These are phyloP conservation scores for Fusarium sp. DNA, from an alignment of 2,329 filamentous ascomycete species.

Conservation along the genomic window DNA sequence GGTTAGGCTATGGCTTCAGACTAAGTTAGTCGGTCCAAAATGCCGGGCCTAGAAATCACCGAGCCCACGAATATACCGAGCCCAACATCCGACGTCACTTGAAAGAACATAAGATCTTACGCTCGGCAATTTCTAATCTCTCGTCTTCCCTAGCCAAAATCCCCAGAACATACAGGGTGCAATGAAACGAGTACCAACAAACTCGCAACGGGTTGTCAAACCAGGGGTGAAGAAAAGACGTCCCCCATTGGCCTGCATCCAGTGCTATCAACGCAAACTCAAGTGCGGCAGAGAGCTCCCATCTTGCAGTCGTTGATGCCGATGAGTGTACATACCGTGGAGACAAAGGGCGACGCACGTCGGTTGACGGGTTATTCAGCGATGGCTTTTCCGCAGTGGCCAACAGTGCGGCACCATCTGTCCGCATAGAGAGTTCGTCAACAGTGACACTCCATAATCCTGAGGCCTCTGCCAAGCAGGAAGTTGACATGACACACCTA, in stretches of 20 bases:
- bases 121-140: neutral
- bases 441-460: neutral
- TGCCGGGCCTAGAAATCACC: neutral
- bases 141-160: no score
- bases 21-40: neutral
- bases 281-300: neutral
- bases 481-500: neutral
- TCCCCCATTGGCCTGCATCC: neutral
- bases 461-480: rapidly evolving
- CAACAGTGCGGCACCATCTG: neutral
- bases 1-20: neutral
- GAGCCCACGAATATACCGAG: neutral
- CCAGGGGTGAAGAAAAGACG: neutral
- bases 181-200: neutral
- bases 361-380: neutral
- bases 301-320: neutral
- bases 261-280: neutral
- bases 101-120: neutral
- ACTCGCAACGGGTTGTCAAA: neutral
- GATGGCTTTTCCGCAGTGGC: no score
- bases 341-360: neutral
- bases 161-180: no score
- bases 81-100: neutral
- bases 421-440: neutral
- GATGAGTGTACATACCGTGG: neutral